Evolutionary conservation across 495 filamentous ascomycete genomes (phyloP).

Genomic region (Xeromyces bisporus): DNA sequence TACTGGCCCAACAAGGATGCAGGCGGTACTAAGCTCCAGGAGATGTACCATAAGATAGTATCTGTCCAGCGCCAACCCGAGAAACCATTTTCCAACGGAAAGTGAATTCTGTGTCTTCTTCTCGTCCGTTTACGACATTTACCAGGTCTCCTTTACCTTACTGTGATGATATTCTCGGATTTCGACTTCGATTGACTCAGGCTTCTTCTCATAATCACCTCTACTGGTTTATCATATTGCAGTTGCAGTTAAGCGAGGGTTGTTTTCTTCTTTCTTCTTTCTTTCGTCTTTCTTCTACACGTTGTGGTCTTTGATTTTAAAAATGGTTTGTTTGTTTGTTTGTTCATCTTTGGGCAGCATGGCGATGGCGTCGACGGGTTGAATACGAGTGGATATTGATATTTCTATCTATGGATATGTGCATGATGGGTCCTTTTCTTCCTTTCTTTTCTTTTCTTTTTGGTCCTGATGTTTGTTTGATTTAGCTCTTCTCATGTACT

Average conservation of each 20-base stretch:
- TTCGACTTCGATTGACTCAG: too few relatives aligned
- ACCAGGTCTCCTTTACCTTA: too few relatives aligned
- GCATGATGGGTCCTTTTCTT: constrained; percentile 8
- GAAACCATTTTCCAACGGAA: constrained; percentile 14
- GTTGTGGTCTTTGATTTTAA: too few relatives aligned
- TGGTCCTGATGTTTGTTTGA: background rate
- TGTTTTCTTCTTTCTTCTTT: constrained; percentile 6
- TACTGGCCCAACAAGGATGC: constrained; percentile 36
- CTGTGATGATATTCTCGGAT: too few relatives aligned
- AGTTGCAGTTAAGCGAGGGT: constrained; percentile 1
- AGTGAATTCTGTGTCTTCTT: constrained; percentile 1
- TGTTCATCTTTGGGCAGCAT: constrained; percentile 16
- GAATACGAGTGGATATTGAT: constrained; percentile 8
- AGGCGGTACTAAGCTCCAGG: constrained; percentile 25
- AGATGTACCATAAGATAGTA: constrained; percentile 32
- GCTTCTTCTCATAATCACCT: too few relatives aligned
- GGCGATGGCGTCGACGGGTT: constrained; percentile 15
- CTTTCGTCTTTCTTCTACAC: constrained; percentile 6
- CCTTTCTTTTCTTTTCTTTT: constrained; percentile 5
- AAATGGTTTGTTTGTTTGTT: too few relatives aligned
- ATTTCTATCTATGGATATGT: constrained; percentile 11
- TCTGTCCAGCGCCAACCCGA: constrained; percentile 8
- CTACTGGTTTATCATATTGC: too few relatives aligned
- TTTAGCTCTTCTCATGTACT: too few relatives aligned
- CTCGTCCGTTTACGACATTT: too few relatives aligned